phyloP scores from a whole-genome alignment of 2,329 filamentous ascomycete genomes.

The Sporothrix pseudoabietina region DNA sequence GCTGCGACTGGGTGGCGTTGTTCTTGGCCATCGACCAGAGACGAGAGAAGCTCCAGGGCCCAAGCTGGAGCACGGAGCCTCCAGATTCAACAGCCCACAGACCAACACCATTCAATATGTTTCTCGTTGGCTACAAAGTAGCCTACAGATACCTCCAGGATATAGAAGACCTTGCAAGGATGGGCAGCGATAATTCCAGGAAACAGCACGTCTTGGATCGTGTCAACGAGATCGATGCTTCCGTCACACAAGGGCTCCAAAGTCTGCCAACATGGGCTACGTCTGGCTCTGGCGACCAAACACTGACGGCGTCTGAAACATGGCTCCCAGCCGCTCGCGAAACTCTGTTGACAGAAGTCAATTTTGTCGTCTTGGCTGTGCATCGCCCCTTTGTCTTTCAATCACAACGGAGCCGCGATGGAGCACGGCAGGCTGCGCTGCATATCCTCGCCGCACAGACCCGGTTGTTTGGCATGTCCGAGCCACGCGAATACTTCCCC shows the following conservation, averaged over 20 bases:
- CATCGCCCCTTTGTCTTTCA: constrained; percentile 6
- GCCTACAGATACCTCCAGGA: constrained; percentile 22
- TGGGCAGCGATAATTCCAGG: neutral
- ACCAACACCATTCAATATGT: neutral
- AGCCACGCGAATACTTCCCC: constrained; percentile 15
- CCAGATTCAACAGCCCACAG: neutral
- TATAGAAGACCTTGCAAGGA: neutral
- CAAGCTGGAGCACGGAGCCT: neutral
- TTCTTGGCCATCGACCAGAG: neutral
- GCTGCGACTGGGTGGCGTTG: neutral
- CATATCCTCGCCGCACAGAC: constrained; percentile 9
- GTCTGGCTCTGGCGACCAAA: neutral
- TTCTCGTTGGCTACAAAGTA: constrained; percentile 8
- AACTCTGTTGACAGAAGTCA: constrained; percentile 8
- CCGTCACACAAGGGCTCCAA: neutral
- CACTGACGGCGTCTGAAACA: neutral
- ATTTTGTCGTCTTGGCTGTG: constrained; percentile 15
- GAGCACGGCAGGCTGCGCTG: neutral
- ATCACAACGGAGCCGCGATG: neutral
- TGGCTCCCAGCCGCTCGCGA: constrained; percentile 17
- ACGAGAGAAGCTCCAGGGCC: neutral
- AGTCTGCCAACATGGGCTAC: constrained; percentile 7
- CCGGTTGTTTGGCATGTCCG: neutral
- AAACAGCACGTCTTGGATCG: neutral
- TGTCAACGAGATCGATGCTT: neutral